Evolutionary conservation across 2,329 filamentous ascomycete genomes (phyloP), one percentile per base, ranked within the genome.

Genomic region (Nigrograna mackinnonii): DNA sequence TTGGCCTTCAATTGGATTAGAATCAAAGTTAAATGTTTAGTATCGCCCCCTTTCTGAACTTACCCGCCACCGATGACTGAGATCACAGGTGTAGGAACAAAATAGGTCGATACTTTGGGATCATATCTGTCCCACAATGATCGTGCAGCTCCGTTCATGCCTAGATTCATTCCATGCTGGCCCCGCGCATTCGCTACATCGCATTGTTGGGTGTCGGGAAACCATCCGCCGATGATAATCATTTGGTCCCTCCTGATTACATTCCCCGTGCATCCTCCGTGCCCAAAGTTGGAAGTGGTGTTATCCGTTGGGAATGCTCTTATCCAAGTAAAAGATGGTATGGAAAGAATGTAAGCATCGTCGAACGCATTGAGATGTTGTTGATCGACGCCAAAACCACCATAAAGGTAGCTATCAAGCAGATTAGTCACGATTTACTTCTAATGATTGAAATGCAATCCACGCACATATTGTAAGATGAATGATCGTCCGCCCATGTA

Each of bases 251-350:
- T 65, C 39, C 76, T 73, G 18, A 82, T 65, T 20, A 85, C 77
- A 54, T 82, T 81, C 57, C 82, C 85, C 35, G 55, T 62, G 24
- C 73, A 79, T 20, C 82, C 69, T 19, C 76, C 78, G 58, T 84
- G 76, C 49, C 82, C 79, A 32, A 73, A 73, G 26, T 68, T 58
- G 21, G 73, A 68, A 1, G 70, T 71, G 12, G 60, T 57, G 42
- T 72, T 66, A 35, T 71, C 62, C 34, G 63, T 64, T 11, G 75
- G 76, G 41, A 74, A 79, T 51, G 76, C 71, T 48, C 79, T 79
- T 48, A 84, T 79, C 83, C 83, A 86, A 3, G 72, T 79, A 61
- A 86, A 86, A 2, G 79, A 78, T 1, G 83, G 83, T 13, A 86
- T 69, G 6, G 77, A 76, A 16, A 86, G 71, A 41, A 85, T 79